Evolutionary conservation across 1,284 basidiomycete genomes (phyloP).

Genomic region (Ceratobasidium sp.): DNA sequence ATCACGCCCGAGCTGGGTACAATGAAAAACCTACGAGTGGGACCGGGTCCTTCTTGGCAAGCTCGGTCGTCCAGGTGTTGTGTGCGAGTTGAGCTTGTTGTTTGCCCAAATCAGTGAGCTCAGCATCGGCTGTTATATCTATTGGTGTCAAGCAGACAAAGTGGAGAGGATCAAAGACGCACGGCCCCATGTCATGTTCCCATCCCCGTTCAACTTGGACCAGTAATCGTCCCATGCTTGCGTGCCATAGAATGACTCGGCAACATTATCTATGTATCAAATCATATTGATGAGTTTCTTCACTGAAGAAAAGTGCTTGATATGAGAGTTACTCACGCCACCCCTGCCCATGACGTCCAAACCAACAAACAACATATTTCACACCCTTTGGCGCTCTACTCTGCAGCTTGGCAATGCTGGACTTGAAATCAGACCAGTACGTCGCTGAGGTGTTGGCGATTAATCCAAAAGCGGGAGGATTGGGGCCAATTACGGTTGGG

Average conservation of each 20-base stretch:
- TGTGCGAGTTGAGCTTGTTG: constrained; percentile 56
- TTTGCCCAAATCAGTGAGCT: constrained; percentile 43
- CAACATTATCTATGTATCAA: constrained; percentile 71
- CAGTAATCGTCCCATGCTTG: constrained; percentile 65
- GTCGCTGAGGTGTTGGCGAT: constrained; percentile 60
- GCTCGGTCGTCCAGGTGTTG: constrained; percentile 69
- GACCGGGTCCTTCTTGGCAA: constrained; percentile 47
- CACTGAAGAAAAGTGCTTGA: background rate
- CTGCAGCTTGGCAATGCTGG: constrained; percentile 62
- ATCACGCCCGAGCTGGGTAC: background rate
- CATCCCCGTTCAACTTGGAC: constrained; percentile 76
- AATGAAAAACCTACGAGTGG: constrained; percentile 6
- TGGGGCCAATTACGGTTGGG: constrained; percentile 48
- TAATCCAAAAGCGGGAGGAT: constrained; percentile 71
- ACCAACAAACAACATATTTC: constrained; percentile 71
- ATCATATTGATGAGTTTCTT: constrained; percentile 12
- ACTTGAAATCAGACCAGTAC: constrained; percentile 66
- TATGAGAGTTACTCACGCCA: constrained; percentile 61
- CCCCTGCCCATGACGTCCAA: constrained; percentile 79
- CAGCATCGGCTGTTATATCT: constrained; percentile 64
- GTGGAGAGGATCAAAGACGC: constrained; percentile 52
- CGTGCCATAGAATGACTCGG: constrained; percentile 74
- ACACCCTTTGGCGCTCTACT: constrained; percentile 55
- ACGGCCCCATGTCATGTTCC: constrained; percentile 82
- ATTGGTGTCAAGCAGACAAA: background rate